Percentiles rank a stretch among this genome's conserved stretches.
These are phyloP conservation scores for Isochrysis galbana DNA, from an alignment of 78 protist species.

Conservation along the genomic window DNA sequence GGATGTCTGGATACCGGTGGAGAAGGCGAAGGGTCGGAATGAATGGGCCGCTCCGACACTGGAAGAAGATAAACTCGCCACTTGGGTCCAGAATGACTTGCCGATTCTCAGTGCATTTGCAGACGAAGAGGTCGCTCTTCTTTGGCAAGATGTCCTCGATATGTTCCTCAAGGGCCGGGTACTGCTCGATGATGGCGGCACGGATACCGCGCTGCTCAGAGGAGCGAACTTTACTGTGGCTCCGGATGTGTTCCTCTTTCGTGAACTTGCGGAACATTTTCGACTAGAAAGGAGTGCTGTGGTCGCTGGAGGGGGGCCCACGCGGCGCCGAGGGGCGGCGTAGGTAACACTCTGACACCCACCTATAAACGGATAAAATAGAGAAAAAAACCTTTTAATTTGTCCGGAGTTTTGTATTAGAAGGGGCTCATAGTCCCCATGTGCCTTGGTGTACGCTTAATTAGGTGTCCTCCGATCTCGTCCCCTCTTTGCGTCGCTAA, in stretches of 20 bases:
- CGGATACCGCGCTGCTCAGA: slow-evolving; percentile 66
- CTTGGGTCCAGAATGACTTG: not conserved
- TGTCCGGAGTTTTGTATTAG: no score
- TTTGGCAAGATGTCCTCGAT: slow-evolving; percentile 71
- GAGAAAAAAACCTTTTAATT: no score
- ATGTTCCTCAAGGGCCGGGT: slow-evolving; percentile 55
- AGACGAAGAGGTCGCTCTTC: slow-evolving; percentile 57
- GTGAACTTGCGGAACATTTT: not conserved
- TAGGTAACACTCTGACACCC: no score
- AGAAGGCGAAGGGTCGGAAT: slow-evolving; percentile 68
- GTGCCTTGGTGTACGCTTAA: no score
- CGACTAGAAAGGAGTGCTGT: no score
- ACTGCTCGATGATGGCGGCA: slow-evolving; percentile 39
- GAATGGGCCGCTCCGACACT: slow-evolving; percentile 59
- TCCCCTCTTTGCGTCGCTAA: no score
- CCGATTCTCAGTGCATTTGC: slow-evolving; percentile 52
- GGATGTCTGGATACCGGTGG: slow-evolving; percentile 72
- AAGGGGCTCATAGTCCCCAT: no score
- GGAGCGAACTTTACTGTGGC: slow-evolving; percentile 43
- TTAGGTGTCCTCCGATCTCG: no score
- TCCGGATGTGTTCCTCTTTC: not conserved
- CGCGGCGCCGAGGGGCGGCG: no score
- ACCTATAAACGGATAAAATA: no score
- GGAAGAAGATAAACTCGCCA: slow-evolving; percentile 56
- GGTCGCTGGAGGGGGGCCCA: no score